Evolutionary conservation across 352 stramenopile species (phyloP).

Genomic region (Phytophthora kernoviae): DNA sequence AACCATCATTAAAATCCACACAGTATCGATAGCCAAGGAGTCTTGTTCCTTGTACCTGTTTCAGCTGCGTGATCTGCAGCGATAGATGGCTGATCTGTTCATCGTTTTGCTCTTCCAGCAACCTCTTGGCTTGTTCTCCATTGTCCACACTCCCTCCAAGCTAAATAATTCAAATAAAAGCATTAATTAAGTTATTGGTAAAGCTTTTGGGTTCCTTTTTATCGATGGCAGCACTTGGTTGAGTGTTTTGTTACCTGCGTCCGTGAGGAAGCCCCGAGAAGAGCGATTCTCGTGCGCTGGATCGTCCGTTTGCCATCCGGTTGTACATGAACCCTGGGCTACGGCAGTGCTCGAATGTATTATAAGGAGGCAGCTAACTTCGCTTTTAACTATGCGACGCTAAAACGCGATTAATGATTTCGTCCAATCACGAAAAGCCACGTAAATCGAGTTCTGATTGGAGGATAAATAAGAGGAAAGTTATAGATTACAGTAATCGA

Average conservation of each 20-base stretch:
- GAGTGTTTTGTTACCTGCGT: slow-evolving; percentile 35
- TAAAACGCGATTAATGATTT: neutral
- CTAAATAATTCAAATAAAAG: slow-evolving; percentile 22
- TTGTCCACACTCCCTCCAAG: slow-evolving; percentile 49
- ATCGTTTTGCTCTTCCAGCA: slow-evolving; percentile 89
- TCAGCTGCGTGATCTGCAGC: slow-evolving; percentile 86
- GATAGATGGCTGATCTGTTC: slow-evolving; percentile 89
- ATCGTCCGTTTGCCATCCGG: slow-evolving; percentile 65
- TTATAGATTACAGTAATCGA: neutral
- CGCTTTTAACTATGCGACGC: neutral
- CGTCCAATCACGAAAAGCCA: neutral
- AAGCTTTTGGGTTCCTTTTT: neutral
- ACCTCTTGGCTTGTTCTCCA: slow-evolving; percentile 73
- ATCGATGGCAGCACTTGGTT: neutral
- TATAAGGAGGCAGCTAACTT: neutral
- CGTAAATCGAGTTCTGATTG: neutral
- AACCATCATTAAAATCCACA: neutral
- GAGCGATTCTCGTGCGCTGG: slow-evolving; percentile 60
- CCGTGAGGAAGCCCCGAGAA: slow-evolving; percentile 62
- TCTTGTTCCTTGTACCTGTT: slow-evolving; percentile 53
- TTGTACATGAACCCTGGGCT: slow-evolving; percentile 72
- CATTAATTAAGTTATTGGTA: slow-evolving; percentile 3
- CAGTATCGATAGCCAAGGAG: neutral
- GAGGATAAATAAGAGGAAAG: neutral
- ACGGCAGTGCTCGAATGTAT: neutral